Percentiles rank a stretch among this genome's conserved stretches.
Evolutionary conservation across 2,329 filamentous ascomycete genomes (phyloP).

Genomic region (Alternaria ethzedia): DNA sequence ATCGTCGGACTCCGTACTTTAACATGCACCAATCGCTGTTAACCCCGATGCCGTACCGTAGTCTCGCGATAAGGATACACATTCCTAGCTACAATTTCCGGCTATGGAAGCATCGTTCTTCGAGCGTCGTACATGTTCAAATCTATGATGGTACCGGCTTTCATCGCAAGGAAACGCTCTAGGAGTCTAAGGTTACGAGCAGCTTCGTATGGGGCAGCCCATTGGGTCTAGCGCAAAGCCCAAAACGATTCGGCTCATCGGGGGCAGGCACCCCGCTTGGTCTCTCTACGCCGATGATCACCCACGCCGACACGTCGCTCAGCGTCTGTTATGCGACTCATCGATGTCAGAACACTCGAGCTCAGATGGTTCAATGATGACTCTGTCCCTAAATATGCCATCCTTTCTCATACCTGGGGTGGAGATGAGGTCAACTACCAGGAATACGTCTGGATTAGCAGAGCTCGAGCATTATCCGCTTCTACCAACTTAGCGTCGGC

Average conservation of each 20-base stretch:
- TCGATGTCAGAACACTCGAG: conserved; percentile 31
- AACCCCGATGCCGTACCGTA: not conserved
- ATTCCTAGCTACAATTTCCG: not conserved
- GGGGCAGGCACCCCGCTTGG: conserved; percentile 6
- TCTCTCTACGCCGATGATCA: conserved; percentile 1
- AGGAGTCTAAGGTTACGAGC: not conserved
- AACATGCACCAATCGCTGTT: not conserved
- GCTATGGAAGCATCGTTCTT: not conserved
- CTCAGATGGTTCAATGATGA: conserved; percentile 30
- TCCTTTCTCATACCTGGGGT: conserved; percentile 32
- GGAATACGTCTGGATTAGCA: conserved; percentile 25
- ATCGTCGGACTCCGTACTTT: not conserved
- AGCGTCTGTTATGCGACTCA: conserved; percentile 32
- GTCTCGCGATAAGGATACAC: not conserved
- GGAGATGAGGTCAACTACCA: conserved; percentile 23
- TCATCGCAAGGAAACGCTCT: not conserved
- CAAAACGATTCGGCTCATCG: not conserved
- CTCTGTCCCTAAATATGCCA: conserved; percentile 28
- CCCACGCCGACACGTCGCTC: not conserved
- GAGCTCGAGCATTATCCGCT: conserved; percentile 14
- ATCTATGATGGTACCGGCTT: not conserved
- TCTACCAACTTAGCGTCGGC: not conserved
- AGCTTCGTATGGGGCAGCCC: not conserved
- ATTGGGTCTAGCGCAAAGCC: not conserved
- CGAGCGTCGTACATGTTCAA: not conserved